Conservation (phyloP, 306 rosid genomes). For the Cyamopsis tetragonoloba region DNA sequence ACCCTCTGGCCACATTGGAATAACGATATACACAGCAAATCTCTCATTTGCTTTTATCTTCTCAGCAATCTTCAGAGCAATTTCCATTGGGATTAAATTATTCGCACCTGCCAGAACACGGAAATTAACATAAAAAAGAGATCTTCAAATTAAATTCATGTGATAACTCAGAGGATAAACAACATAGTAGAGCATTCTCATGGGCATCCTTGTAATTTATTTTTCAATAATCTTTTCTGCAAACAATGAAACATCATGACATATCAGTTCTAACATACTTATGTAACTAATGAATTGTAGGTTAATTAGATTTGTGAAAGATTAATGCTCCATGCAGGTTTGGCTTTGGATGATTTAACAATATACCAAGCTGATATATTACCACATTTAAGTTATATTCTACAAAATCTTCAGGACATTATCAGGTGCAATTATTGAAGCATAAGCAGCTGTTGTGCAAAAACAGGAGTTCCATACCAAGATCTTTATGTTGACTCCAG, state of each 20-base stretch:
- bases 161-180: not conserved
- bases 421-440: not conserved
- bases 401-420: not conserved
- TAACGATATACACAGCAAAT: slow-evolving; percentile 85
- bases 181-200: not conserved
- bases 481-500: slow-evolving; percentile 81
- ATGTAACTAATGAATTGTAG: not conserved
- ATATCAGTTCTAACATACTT: not conserved
- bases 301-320: not conserved
- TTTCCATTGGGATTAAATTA: slow-evolving; percentile 95
- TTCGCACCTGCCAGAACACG: slow-evolving; percentile 68
- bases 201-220: not conserved
- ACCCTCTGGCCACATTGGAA: slow-evolving; percentile 99
- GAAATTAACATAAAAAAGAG: slow-evolving; percentile 8
- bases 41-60: slow-evolving; percentile 87
- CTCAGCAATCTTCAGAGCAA: slow-evolving; percentile 87
- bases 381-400: not conserved
- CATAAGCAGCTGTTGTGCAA: not conserved
- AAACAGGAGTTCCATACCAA: slow-evolving; percentile 49
- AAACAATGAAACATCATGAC: slow-evolving; percentile 11
- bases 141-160: not conserved
- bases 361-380: not conserved
- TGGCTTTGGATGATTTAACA: not conserved
- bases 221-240: not conserved
- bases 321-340: not conserved